phyloP scores from a whole-genome alignment of 148 eudicot species.

The Camellia sinensis region DNA sequence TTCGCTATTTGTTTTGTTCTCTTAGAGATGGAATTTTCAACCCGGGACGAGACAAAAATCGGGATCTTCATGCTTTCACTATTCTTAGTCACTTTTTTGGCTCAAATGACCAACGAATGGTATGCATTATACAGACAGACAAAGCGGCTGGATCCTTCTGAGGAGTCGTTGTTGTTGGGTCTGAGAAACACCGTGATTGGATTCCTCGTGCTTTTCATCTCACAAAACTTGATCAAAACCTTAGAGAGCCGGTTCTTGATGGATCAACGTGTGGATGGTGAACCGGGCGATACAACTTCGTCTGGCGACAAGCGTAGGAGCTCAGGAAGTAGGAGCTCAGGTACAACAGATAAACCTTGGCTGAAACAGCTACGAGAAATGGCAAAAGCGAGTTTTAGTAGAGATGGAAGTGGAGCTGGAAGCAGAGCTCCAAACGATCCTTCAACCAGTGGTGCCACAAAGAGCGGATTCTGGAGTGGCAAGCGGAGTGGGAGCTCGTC shows the following conservation, averaged over 20 bases:
- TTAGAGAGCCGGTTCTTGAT: constrained; percentile 32
- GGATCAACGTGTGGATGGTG: constrained; percentile 16
- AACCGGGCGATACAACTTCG: constrained; percentile 21
- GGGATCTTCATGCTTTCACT: constrained; percentile 60
- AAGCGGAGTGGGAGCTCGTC: constrained; percentile 77
- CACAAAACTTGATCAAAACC: constrained; percentile 44
- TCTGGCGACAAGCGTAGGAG: constrained; percentile 32
- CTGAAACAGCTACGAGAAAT: constrained; percentile 71
- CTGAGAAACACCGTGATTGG: constrained; percentile 53
- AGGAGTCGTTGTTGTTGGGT: constrained; percentile 50
- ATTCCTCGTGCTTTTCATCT: constrained; percentile 42
- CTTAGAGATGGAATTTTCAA: constrained; percentile 34
- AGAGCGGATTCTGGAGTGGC: constrained; percentile 70
- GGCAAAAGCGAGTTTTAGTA: constrained; percentile 67
- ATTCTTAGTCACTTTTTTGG: constrained; percentile 51
- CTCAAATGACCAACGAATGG: constrained; percentile 69
- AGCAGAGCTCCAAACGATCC: constrained; percentile 41
- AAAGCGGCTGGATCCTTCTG: constrained; percentile 49
- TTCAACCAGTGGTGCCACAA: constrained; percentile 46
- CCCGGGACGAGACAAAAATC: constrained; percentile 33
- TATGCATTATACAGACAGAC: constrained; percentile 62
- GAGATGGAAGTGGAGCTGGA: constrained; percentile 35
- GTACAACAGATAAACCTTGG: constrained; percentile 64
- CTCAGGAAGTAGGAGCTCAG: constrained; percentile 51
- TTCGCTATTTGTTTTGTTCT: constrained; percentile 53